Percentiles rank a stretch among this genome's conserved stretches.
Conservation (phyloP, 1,284 basidiomycete species). For the Ustilago xerochloae region DNA sequence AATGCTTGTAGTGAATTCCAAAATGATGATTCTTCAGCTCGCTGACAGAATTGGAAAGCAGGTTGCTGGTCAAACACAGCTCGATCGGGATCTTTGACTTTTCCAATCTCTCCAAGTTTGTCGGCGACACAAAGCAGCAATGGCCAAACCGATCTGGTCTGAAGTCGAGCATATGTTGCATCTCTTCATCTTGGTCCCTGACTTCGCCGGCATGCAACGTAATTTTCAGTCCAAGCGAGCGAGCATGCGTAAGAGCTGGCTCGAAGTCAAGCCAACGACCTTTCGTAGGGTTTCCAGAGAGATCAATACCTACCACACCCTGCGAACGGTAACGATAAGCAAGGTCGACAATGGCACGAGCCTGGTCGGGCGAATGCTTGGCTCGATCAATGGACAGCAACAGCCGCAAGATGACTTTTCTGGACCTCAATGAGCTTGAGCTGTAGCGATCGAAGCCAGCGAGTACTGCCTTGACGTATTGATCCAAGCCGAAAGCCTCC, state of each 20-base stretch:
- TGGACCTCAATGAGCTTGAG: too few relatives aligned
- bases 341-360: conserved; percentile 18
- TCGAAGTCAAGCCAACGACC: conserved; percentile 18
- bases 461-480: conserved; percentile 28
- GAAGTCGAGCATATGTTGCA: conserved; percentile 35
- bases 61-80: conserved; percentile 49
- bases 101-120: conserved; percentile 7
- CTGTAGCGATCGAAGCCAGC: conserved; percentile 9
- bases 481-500: background rate
- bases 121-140: conserved; percentile 35
- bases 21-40: conserved; percentile 30
- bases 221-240: conserved; percentile 29
- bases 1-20: conserved; percentile 3
- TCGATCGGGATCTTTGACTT: conserved; percentile 25
- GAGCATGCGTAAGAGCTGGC: conserved; percentile 15
- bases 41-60: conserved; percentile 27
- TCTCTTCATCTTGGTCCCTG: conserved; percentile 20
- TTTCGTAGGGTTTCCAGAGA: conserved; percentile 46
- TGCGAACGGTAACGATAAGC: conserved; percentile 2
- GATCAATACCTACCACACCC: conserved; percentile 41
- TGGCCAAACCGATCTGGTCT: conserved; percentile 45
- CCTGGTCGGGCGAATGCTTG: conserved; percentile 7
- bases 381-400: conserved; percentile 48
- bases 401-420: conserved; percentile 13
- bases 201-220: conserved; percentile 48